A percentile compares a stretch with the other conserved stretches of the same genome.
phyloP scores from a whole-genome alignment of 306 rosid species.

The Rosa rugosa region DNA sequence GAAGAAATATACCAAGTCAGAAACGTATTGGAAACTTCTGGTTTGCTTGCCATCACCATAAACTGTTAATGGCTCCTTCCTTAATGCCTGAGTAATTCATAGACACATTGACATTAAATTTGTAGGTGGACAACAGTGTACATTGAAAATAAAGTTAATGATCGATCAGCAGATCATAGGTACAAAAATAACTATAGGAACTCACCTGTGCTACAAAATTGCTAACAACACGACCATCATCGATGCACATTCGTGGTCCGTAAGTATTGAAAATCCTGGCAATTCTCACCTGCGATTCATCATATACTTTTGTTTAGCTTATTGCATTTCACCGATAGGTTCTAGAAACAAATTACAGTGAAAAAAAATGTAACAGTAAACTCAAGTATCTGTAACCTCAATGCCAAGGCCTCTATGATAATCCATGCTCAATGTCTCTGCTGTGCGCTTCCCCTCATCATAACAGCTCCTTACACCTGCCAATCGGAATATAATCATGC shows the following conservation, averaged over 20 bases:
- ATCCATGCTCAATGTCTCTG: conserved; percentile 89
- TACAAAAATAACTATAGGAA: neutral
- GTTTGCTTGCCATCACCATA: conserved; percentile 97
- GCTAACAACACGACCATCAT: conserved; percentile 92
- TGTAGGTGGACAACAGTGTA: neutral
- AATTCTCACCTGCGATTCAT: conserved; percentile 59
- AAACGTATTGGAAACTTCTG: conserved; percentile 90
- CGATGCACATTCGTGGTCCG: conserved; percentile 90
- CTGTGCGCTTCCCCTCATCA: conserved; percentile 93
- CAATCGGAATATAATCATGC: neutral
- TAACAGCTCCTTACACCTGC: conserved; percentile 94
- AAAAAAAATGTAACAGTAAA: neutral
- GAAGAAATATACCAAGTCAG: conserved; percentile 70
- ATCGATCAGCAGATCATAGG: neutral
- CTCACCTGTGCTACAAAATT: conserved; percentile 92
- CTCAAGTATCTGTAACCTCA: conserved; percentile 49
- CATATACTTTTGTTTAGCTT: neutral
- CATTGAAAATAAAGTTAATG: neutral
- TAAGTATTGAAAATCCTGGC: conserved; percentile 92
- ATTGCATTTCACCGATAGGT: neutral
- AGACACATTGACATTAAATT: neutral
- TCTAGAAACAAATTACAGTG: neutral
- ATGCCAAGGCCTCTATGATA: conserved; percentile 92
- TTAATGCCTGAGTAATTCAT: conserved; percentile 54
- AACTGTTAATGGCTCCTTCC: conserved; percentile 95